Evolutionary conservation across 768 basidiomycete species (phyloP).

Genomic region (Daedalea quercina): DNA sequence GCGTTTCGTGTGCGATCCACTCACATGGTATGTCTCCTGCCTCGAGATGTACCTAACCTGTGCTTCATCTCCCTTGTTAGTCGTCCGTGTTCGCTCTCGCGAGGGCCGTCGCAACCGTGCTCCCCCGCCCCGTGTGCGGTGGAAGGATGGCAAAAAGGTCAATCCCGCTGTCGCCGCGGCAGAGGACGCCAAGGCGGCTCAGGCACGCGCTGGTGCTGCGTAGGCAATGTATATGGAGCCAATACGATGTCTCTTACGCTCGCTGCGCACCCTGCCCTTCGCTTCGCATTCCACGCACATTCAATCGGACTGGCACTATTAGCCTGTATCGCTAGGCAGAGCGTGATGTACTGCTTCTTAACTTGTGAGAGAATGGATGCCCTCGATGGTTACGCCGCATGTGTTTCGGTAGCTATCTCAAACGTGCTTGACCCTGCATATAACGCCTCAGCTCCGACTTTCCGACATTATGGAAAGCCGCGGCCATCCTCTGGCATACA

Average conservation of each 20-base stretch:
- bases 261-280: no score
- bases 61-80: slow-evolving; percentile 36
- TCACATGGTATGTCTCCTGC: slow-evolving; percentile 71
- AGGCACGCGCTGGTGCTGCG: slow-evolving; percentile 36
- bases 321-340: no score
- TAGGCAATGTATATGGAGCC: slow-evolving; percentile 23
- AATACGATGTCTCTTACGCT: not conserved
- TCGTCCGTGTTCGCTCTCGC: slow-evolving; percentile 95
- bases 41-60: not conserved
- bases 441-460: no score
- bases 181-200: slow-evolving; percentile 70
- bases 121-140: slow-evolving; percentile 91
- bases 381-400: no score
- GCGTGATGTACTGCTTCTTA: no score
- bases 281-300: no score
- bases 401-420: no score
- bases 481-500: no score
- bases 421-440: no score
- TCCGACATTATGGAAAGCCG: no score
- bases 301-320: no score
- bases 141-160: slow-evolving; percentile 95
- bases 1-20: slow-evolving; percentile 98
- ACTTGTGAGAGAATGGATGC: no score
- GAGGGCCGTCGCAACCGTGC: slow-evolving; percentile 96
- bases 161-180: slow-evolving; percentile 94